Evolutionary conservation across 345 rosid species (phyloP), one percentile per base, ranked within the genome.

Genomic region (Trapa bicornis): DNA sequence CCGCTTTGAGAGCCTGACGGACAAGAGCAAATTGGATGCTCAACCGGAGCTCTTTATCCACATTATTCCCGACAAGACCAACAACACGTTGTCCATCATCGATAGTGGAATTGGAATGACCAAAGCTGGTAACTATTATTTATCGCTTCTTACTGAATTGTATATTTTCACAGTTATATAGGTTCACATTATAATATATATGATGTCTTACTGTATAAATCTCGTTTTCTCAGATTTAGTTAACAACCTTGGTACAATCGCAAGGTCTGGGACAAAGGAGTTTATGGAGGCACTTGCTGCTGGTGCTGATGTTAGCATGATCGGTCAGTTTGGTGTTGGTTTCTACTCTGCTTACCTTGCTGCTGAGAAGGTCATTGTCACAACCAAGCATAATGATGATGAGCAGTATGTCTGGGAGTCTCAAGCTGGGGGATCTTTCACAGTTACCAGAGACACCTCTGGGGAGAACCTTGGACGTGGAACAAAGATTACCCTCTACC

Each of bases 391-490:
- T 80, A 87, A 89, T 16, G 96, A 89, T 75, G 92, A 89, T 47
- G 96, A 89, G 75, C 95, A 90, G 74, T 90, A 88, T 17, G 77
- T 90, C 15, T 90, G 97, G 97, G 97, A 90, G 77, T 90, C 97
- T 13, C 97, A 90, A 65, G 97, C 97, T 39, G 97, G 97, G 39
- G 97, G 97, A 0, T 90, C 97, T 6, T 90, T 91, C 83, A 86
- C 97, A 0, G 85, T 91, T 1, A 86, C 96, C 1, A 79, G 92
- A 70, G 97, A 91, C 12, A 76, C 82, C 32, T 47, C 88, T 50
- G 94, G 94, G 1, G 97, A 91, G 71, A 39, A 29, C 33, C 87
- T 88, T 62, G 97, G 97, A 10, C 83, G 95, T 33, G 97, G 97
- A 22, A 88, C 96, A 0, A 91, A 88, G 83, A 91, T 91, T 8